These are phyloP conservation scores for Fusarium denticulatum DNA, from an alignment of 2,329 filamentous ascomycete species.

Conservation along the genomic window DNA sequence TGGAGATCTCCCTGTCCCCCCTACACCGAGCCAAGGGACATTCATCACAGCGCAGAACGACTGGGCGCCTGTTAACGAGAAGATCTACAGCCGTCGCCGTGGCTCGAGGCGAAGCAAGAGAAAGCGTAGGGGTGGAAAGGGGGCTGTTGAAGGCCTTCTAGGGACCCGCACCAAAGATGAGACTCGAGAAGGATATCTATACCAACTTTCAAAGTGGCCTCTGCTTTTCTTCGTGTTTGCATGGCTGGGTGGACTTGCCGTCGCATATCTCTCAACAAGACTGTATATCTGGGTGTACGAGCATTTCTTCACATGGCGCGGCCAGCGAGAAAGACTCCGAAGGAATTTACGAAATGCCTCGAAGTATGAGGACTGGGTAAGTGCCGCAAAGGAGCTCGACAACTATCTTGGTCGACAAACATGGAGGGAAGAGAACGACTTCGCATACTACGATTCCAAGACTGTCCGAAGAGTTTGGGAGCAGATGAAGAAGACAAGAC, in stretches of 20 bases:
- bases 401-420: conserved; percentile 79
- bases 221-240: conserved; percentile 81
- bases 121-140: conserved; percentile 48
- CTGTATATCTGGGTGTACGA: conserved; percentile 94
- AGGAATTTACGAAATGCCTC: conserved; percentile 75
- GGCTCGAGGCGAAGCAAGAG: conserved; percentile 49
- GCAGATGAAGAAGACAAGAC: conserved; percentile 75
- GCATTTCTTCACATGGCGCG: conserved; percentile 89
- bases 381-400: conserved; percentile 82
- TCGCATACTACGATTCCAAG: conserved; percentile 86
- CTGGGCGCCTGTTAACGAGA: conserved; percentile 89
- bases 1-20: conserved; percentile 45
- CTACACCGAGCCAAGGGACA: conserved; percentile 50
- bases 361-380: conserved; percentile 85
- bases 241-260: conserved; percentile 80
- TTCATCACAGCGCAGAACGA: conserved; percentile 94
- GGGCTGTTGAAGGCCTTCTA: conserved; percentile 52
- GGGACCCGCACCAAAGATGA: conserved; percentile 81
- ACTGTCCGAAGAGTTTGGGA: conserved; percentile 81
- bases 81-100: conserved; percentile 59
- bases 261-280: conserved; percentile 80
- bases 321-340: conserved; percentile 76
- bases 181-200: conserved; percentile 92
- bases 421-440: conserved; percentile 83
- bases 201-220: conserved; percentile 91